Conservation (phyloP, 345 rosid genomes). For the Fremontodendron californicum region DNA sequence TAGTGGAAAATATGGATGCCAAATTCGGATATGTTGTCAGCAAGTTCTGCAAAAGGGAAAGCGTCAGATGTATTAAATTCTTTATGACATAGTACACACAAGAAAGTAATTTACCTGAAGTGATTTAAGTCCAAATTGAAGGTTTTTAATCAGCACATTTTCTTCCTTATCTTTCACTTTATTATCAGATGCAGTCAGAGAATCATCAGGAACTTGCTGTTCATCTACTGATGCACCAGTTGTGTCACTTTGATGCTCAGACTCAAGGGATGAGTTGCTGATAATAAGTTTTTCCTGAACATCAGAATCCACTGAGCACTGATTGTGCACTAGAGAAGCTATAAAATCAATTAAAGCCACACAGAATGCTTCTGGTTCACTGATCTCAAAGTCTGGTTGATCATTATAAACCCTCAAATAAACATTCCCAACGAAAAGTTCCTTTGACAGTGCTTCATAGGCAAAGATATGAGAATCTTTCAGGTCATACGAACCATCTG, state of each 20-base stretch:
- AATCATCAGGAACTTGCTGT: conserved; percentile 35
- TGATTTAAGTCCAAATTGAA: conserved; percentile 73
- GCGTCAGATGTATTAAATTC: conserved; percentile 26
- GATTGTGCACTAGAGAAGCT: conserved; percentile 62
- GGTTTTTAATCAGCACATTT: conserved; percentile 47
- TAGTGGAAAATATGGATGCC: conserved; percentile 87
- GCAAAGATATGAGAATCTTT: conserved; percentile 65
- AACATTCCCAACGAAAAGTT: conserved; percentile 91
- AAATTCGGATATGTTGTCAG: conserved; percentile 79
- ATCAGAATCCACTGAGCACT: conserved; percentile 35
- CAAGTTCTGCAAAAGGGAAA: conserved; percentile 55
- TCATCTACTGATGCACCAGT: conserved; percentile 38
- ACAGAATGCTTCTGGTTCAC: conserved; percentile 94
- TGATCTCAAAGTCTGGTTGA: conserved; percentile 92
- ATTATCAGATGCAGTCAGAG: conserved; percentile 39
- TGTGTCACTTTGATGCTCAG: conserved; percentile 36
- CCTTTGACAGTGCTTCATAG: conserved; percentile 81
- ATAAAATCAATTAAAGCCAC: conserved; percentile 81
- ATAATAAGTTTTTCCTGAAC: conserved; percentile 29
- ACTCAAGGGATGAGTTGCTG: conserved; percentile 32
- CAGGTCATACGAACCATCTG: conserved; percentile 95
- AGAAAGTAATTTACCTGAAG: conserved; percentile 55
- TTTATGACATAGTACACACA: conserved; percentile 14
- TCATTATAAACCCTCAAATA: conserved; percentile 97
- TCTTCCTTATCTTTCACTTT: conserved; percentile 50